phyloP scores from a whole-genome alignment of 2,329 filamentous ascomycete genomes.

The Sarocladium strictum region DNA sequence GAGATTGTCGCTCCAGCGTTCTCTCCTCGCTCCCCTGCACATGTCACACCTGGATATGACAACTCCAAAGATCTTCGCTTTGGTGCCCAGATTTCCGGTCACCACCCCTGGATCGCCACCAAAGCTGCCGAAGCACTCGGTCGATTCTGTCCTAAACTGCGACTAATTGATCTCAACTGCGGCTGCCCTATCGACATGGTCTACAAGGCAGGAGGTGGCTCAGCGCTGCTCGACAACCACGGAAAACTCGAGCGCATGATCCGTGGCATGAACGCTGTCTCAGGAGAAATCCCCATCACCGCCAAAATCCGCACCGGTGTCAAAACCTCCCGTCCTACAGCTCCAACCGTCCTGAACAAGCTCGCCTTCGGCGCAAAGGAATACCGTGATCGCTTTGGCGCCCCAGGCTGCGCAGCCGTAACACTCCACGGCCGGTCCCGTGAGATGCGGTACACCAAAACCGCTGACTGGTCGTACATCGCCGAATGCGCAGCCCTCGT shows the following conservation, averaged over 20 bases:
- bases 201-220: constrained; percentile 81
- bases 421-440: constrained; percentile 90
- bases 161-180: constrained; percentile 92
- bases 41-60: constrained; percentile 71
- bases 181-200: constrained; percentile 96
- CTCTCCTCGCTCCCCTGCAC: constrained; percentile 35
- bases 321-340: constrained; percentile 70
- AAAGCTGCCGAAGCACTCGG: constrained; percentile 82
- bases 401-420: constrained; percentile 85
- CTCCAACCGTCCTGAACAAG: constrained; percentile 73
- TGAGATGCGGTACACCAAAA: constrained; percentile 88
- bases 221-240: constrained; percentile 81
- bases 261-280: constrained; percentile 91
- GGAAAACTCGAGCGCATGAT: constrained; percentile 92
- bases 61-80: constrained; percentile 80
- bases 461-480: constrained; percentile 94
- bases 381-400: constrained; percentile 61
- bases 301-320: constrained; percentile 94
- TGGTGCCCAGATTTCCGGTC: constrained; percentile 86
- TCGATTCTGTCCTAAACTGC: constrained; percentile 71
- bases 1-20: constrained; percentile 71
- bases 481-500: constrained; percentile 82
- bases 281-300: constrained; percentile 83
- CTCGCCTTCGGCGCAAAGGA: constrained; percentile 76
- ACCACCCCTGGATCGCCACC: constrained; percentile 83